phyloP scores from a whole-genome alignment of 768 basidiomycete species.

The Suillus subluteus region DNA sequence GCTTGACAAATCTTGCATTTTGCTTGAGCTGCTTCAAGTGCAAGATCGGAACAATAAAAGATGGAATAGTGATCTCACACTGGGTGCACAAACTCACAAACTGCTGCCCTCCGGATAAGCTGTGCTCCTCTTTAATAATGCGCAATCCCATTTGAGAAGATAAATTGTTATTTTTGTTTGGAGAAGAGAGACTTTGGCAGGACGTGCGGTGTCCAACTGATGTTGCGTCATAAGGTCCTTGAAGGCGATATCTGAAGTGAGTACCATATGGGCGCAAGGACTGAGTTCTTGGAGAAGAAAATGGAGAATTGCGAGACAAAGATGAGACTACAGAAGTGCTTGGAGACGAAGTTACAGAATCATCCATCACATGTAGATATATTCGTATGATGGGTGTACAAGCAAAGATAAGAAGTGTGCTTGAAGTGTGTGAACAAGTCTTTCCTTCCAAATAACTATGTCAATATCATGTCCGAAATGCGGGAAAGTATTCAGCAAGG shows the following conservation, averaged over 20 bases:
- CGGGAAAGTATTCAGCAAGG: background rate
- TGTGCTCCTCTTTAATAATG: background rate
- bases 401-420: background rate
- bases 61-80: background rate
- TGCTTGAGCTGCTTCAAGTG: background rate
- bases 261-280: background rate
- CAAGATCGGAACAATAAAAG: background rate
- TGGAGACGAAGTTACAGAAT: background rate
- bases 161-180: background rate
- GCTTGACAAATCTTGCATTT: background rate
- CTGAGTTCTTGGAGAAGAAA: background rate
- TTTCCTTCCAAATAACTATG: background rate
- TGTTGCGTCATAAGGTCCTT: background rate
- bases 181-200: background rate
- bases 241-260: background rate
- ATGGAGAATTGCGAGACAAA: background rate
- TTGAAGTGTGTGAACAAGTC: background rate
- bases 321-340: background rate
- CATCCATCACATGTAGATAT: background rate
- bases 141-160: background rate
- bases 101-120: background rate
- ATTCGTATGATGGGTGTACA: background rate
- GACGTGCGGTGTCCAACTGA: background rate
- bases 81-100: background rate
- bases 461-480: background rate